Evolutionary conservation across 371 early-diverging fungal species (phyloP).

Genomic region (Mortierella sp.): DNA sequence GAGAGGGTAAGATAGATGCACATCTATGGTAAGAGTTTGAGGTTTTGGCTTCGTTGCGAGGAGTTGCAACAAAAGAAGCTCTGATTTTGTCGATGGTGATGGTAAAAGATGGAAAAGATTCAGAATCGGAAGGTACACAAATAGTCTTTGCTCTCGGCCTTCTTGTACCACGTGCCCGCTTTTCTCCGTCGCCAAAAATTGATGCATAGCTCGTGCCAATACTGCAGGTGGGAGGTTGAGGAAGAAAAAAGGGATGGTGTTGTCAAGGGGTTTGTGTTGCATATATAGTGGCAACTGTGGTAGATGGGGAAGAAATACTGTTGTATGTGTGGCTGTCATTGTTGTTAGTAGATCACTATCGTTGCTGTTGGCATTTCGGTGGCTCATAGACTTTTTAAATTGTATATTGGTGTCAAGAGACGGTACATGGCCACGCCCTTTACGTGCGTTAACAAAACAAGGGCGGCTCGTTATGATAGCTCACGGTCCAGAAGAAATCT

Average conservation of each 20-base stretch:
- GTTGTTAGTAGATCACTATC: not conserved
- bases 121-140: not conserved
- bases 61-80: not conserved
- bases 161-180: not conserved
- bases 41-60: not conserved
- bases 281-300: not conserved
- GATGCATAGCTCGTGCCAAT: not conserved
- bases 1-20: constrained; percentile 9
- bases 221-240: not conserved
- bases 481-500: not conserved
- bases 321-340: not conserved
- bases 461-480: not conserved
- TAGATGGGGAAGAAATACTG: not conserved
- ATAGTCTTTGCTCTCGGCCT: not conserved
- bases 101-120: not conserved
- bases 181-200: not conserved
- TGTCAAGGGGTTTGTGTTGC: not conserved
- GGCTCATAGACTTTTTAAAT: not conserved
- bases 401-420: not conserved
- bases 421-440: not conserved
- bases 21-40: constrained; percentile 1
- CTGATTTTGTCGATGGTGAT: constrained; percentile 5
- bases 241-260: not conserved
- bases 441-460: not conserved
- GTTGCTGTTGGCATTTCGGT: not conserved